These are phyloP conservation scores for Naegleria fowleri DNA, from an alignment of 208 protist genomes.

Conservation along the genomic window DNA sequence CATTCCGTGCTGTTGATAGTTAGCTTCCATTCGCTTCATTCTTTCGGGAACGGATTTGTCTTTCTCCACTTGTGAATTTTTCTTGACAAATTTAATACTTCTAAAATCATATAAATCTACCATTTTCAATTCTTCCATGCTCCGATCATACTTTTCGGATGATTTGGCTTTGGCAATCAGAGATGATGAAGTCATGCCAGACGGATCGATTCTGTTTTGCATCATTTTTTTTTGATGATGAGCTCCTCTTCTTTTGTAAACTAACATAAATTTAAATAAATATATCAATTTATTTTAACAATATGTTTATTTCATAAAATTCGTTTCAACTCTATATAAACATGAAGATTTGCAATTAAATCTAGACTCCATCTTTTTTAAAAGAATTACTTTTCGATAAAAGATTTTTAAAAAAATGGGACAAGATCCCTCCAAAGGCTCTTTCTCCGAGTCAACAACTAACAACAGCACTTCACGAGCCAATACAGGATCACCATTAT, in stretches of 20 bases:
- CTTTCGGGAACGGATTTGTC: conserved; percentile 20
- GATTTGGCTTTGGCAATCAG: too few relatives aligned
- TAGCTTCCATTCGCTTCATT: conserved; percentile 13
- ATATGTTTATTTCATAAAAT: too few relatives aligned
- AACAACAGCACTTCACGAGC: neutral
- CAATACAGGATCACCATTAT: neutral
- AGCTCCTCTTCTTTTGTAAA: too few relatives aligned
- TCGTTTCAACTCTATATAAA: too few relatives aligned
- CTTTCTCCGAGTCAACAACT: neutral
- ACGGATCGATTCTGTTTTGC: too few relatives aligned
- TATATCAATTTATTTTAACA: too few relatives aligned
- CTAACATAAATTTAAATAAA: too few relatives aligned
- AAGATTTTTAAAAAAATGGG: conserved; percentile 6
- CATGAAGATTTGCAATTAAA: too few relatives aligned
- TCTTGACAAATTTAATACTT: neutral
- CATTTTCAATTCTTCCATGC: neutral
- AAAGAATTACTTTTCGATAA: too few relatives aligned
- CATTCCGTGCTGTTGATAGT: conserved; percentile 17
- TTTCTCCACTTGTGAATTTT: conserved; percentile 29
- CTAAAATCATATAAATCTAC: neutral
- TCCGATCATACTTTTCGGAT: neutral
- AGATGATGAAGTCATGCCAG: too few relatives aligned
- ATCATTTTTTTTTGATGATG: too few relatives aligned
- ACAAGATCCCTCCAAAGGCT: neutral
- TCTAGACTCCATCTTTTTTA: too few relatives aligned